A percentile compares a stretch with the other conserved stretches of the same genome.
phyloP scores from a whole-genome alignment of 257 asterid genomes.

The Przewalskia tangutica region DNA sequence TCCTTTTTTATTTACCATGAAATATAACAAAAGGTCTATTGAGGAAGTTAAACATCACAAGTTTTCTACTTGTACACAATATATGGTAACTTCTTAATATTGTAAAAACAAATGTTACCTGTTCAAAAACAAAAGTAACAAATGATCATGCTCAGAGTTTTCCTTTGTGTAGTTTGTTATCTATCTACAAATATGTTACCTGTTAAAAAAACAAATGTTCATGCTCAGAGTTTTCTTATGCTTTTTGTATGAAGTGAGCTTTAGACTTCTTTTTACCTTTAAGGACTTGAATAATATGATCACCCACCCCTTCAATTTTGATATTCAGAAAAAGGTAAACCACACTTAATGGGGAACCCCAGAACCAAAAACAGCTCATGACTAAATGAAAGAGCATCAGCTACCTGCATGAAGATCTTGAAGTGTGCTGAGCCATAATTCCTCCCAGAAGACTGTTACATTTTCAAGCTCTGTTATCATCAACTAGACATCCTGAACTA shows the following conservation, averaged over 20 bases:
- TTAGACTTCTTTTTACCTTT: neutral
- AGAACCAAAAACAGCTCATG: neutral
- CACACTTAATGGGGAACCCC: neutral
- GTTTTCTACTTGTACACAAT: neutral
- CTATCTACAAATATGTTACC: no score
- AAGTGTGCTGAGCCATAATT: constrained; percentile 96
- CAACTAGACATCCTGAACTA: constrained; percentile 88
- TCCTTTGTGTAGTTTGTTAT: neutral
- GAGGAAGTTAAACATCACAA: neutral
- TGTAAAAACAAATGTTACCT: constrained; percentile 34
- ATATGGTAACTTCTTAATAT: neutral
- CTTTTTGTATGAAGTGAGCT: neutral
- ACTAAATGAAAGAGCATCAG: neutral
- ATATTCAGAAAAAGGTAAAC: neutral
- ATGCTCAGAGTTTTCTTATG: neutral
- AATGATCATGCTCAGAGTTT: neutral
- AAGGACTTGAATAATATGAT: neutral
- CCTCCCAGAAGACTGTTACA: constrained; percentile 98
- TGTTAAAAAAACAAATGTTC: neutral
- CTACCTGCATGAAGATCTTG: constrained; percentile 97
- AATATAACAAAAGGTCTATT: neutral
- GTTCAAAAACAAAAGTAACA: constrained; percentile 23
- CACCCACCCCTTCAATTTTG: neutral
- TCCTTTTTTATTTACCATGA: neutral
- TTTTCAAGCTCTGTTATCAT: constrained; percentile 91